phyloP scores from a whole-genome alignment of 495 filamentous ascomycete species.

The Hyaloscypha finlandica region DNA sequence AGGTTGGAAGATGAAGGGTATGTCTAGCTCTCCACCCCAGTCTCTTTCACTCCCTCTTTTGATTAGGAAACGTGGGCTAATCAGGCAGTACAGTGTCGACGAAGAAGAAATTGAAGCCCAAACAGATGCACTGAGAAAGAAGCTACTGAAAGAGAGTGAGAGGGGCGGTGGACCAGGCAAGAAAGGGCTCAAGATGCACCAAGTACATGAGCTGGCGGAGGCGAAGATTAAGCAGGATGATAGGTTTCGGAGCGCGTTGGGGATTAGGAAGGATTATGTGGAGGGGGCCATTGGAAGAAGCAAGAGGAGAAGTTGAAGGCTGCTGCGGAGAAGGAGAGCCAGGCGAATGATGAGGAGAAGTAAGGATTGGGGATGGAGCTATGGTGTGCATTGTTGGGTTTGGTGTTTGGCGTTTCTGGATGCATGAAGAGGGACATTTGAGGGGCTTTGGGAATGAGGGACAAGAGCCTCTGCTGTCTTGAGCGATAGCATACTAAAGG shows the following conservation, averaged over 20 bases:
- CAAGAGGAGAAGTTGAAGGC: slow-evolving; percentile 71
- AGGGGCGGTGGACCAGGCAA: slow-evolving; percentile 38
- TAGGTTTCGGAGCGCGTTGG: slow-evolving; percentile 81
- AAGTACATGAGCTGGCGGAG: slow-evolving; percentile 93
- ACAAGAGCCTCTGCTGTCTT: no score
- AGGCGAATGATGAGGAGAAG: slow-evolving; percentile 32
- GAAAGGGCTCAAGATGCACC: slow-evolving; percentile 77
- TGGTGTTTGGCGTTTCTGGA: background rate
- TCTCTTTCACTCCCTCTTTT: background rate
- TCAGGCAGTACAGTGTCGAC: slow-evolving; percentile 50
- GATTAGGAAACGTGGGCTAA: no score
- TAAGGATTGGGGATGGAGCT: slow-evolving; percentile 6
- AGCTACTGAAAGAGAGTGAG: slow-evolving; percentile 59
- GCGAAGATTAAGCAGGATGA: slow-evolving; percentile 97
- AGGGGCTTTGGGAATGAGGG: background rate
- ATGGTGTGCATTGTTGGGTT: background rate
- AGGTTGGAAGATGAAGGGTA: slow-evolving; percentile 85
- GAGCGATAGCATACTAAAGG: background rate
- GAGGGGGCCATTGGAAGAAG: slow-evolving; percentile 74
- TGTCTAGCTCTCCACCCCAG: slow-evolving; percentile 30
- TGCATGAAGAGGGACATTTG: background rate
- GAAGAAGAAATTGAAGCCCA: slow-evolving; percentile 79
- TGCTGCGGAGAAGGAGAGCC: slow-evolving; percentile 48
- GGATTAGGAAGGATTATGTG: slow-evolving; percentile 85
- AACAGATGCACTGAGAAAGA: slow-evolving; percentile 63